Conservation (phyloP, 169 alveolate species). For the Cryptosporidium ubiquitum region DNA sequence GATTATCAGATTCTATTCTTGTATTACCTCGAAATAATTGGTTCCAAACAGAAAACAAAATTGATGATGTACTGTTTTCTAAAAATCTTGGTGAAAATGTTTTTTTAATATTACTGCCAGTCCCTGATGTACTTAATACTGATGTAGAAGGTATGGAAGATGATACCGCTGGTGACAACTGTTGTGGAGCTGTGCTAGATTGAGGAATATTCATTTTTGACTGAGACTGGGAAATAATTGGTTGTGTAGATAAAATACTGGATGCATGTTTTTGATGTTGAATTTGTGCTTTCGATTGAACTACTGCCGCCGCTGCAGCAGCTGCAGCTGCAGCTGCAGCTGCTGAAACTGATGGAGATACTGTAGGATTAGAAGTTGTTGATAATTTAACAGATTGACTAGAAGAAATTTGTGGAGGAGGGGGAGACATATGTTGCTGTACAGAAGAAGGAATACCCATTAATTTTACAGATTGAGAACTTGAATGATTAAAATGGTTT, state of each 20-base stretch:
- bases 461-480: neutral
- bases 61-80: constrained; percentile 49
- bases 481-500: constrained; percentile 10
- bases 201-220: neutral
- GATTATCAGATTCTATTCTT: constrained; percentile 1
- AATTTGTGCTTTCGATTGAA: constrained; percentile 43
- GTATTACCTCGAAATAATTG: constrained; percentile 14
- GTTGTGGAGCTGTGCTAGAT: neutral
- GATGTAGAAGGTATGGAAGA: neutral
- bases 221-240: constrained; percentile 7
- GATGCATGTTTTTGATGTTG: constrained; percentile 27
- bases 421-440: neutral
- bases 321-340: constrained; percentile 71
- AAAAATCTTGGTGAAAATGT: constrained; percentile 72
- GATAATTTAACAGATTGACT: neutral
- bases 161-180: neutral
- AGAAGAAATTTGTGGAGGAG: neutral
- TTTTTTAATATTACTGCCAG: constrained; percentile 7
- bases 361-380: neutral
- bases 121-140: neutral
- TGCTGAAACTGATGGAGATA: constrained; percentile 23
- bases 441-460: neutral
- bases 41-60: constrained; percentile 55
- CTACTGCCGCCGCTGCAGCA: constrained; percentile 68
- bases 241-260: neutral